These are phyloP conservation scores for Xerocomus potaroensis DNA, from an alignment of 768 basidiomycete species.

Conservation along the genomic window DNA sequence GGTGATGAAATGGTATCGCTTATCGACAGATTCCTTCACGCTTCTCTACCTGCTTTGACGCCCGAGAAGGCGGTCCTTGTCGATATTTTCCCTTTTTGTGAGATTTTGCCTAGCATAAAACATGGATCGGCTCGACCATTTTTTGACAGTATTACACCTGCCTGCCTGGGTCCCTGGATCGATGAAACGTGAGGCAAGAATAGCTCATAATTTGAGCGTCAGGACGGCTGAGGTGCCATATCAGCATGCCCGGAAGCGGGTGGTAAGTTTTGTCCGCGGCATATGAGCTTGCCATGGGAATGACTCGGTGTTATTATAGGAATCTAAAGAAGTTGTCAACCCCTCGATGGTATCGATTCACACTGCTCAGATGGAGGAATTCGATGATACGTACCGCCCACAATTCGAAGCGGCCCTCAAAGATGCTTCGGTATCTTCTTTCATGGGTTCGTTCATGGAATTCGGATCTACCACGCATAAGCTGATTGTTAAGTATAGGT, in stretches of 20 bases:
- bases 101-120: background rate
- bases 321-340: constrained; percentile 4
- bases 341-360: constrained; percentile 14
- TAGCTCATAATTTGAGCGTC: constrained; percentile 2
- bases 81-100: constrained; percentile 16
- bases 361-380: constrained; percentile 7
- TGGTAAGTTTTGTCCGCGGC: background rate
- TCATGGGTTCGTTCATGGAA: constrained; percentile 7
- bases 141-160: constrained; percentile 21
- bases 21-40: constrained; percentile 7
- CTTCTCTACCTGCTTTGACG: constrained; percentile 3
- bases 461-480: background rate
- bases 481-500: constrained; percentile 1
- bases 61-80: constrained; percentile 15
- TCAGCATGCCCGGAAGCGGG: constrained; percentile 7
- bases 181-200: constrained; percentile 12
- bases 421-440: constrained; percentile 9
- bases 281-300: background rate
- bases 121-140: background rate
- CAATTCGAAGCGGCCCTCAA: constrained; percentile 17
- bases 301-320: background rate
- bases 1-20: constrained; percentile 15
- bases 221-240: constrained; percentile 15
- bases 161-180: constrained; percentile 19
- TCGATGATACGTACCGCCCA: constrained; percentile 1